Evolutionary conservation across 441 rosid species (phyloP).

Genomic region (Populus tomentosa): DNA sequence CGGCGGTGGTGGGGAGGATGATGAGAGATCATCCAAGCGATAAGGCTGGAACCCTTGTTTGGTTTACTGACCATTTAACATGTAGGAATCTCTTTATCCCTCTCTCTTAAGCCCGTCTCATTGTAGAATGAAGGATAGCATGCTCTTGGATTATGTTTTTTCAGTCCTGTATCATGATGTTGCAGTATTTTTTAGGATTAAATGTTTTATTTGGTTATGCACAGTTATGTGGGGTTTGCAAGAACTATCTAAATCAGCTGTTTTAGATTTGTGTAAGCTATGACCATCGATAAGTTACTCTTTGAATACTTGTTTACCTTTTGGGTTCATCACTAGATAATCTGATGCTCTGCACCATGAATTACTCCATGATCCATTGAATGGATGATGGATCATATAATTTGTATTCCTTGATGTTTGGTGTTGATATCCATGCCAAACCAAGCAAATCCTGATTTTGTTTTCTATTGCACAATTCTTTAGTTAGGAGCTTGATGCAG

Average conservation of each 20-base stretch:
- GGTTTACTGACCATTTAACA: constrained; percentile 32
- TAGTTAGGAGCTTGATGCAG: no score
- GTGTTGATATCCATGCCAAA: no score
- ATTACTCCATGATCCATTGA: not conserved
- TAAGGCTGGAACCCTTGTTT: constrained; percentile 33
- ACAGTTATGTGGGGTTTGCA: constrained; percentile 14
- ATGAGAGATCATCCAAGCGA: constrained; percentile 72
- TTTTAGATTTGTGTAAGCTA: constrained; percentile 32
- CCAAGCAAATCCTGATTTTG: no score
- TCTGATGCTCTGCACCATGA: not conserved
- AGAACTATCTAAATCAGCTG: constrained; percentile 19
- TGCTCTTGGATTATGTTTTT: constrained; percentile 21
- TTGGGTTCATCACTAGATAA: constrained; percentile 1
- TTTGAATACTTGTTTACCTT: constrained; percentile 9
- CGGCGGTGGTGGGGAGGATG: constrained; percentile 67
- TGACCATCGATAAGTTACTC: constrained; percentile 14
- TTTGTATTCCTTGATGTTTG: no score
- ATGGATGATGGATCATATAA: constrained; percentile 10
- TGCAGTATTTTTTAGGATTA: constrained; percentile 19
- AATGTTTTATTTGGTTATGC: constrained; percentile 21
- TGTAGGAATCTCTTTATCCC: constrained; percentile 39
- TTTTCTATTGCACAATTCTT: no score
- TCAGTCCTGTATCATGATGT: constrained; percentile 14
- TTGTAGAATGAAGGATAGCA: constrained; percentile 30
- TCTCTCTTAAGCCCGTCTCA: constrained; percentile 11